phyloP scores from a whole-genome alignment of 768 basidiomycete genomes.

The Fistulinella prunicolor region DNA sequence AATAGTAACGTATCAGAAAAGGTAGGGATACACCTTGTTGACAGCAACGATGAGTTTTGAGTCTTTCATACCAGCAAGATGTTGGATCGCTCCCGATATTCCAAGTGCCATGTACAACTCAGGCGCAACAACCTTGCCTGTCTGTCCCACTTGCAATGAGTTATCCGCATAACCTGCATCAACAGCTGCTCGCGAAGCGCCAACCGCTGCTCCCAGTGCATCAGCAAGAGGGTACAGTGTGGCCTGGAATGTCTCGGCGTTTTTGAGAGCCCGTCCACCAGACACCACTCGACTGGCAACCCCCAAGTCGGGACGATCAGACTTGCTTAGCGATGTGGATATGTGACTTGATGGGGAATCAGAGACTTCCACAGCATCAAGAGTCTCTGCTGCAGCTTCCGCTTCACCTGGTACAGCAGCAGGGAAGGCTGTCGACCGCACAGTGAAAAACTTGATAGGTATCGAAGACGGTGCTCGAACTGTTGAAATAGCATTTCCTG shows the following conservation, averaged over 20 bases:
- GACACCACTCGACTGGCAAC: slow-evolving; percentile 87
- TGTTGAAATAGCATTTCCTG: slow-evolving; percentile 95
- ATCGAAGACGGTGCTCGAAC: slow-evolving; percentile 77
- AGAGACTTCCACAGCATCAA: slow-evolving; percentile 62
- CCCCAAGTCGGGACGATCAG: slow-evolving; percentile 89
- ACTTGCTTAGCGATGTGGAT: slow-evolving; percentile 77
- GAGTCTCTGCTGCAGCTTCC: slow-evolving; percentile 56
- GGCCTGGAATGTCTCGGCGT: slow-evolving; percentile 85
- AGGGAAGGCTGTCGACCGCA: slow-evolving; percentile 87
- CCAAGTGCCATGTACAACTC: slow-evolving; percentile 95
- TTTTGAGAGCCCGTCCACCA: slow-evolving; percentile 93
- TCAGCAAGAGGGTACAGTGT: slow-evolving; percentile 92
- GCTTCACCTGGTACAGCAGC: slow-evolving; percentile 51
- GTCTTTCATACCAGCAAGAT: slow-evolving; percentile 99
- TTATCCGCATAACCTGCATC: slow-evolving; percentile 99
- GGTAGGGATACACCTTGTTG: slow-evolving; percentile 68
- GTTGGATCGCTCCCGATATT: slow-evolving; percentile 98
- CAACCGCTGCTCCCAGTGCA: slow-evolving; percentile 89
- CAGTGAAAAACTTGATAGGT: slow-evolving; percentile 90
- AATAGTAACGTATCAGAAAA: neutral
- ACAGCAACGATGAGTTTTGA: slow-evolving; percentile 97
- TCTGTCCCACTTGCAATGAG: slow-evolving; percentile 98
- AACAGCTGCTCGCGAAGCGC: slow-evolving; percentile 97
- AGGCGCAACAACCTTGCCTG: slow-evolving; percentile 97
- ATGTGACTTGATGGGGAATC: slow-evolving; percentile 57